Evolutionary conservation across 441 rosid species (phyloP).

Genomic region (Erodium moschatum): DNA sequence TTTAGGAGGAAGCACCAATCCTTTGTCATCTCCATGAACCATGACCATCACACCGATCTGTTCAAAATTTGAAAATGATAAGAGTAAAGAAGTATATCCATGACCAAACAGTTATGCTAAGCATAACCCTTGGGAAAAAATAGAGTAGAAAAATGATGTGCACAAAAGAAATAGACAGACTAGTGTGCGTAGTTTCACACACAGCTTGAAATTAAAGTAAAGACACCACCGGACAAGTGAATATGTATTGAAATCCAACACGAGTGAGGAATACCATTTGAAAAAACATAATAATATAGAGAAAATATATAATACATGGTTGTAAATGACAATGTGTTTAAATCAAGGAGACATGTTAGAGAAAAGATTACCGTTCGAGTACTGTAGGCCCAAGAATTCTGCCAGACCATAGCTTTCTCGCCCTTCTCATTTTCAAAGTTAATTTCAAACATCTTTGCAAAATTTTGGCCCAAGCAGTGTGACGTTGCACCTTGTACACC

Average conservation of each 20-base stretch:
- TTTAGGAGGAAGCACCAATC: constrained; percentile 83
- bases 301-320: neutral
- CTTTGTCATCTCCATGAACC: constrained; percentile 95
- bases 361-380: constrained; percentile 56
- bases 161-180: neutral
- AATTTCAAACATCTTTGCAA: constrained; percentile 93
- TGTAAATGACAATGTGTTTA: neutral
- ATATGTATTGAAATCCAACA: neutral
- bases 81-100: too few relatives aligned
- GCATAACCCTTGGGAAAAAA: neutral
- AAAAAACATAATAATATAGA: neutral
- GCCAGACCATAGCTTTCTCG: constrained; percentile 89
- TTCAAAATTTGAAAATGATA: constrained; percentile 11
- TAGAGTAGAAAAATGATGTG: neutral
- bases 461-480: constrained; percentile 92
- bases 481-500: constrained; percentile 99
- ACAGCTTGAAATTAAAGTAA: neutral
- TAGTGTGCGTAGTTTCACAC: neutral
- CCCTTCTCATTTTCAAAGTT: constrained; percentile 87
- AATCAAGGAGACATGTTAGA: neutral
- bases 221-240: neutral
- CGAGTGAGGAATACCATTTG: neutral
- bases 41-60: constrained; percentile 97
- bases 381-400: constrained; percentile 97
- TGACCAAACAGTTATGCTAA: neutral